phyloP scores from a whole-genome alignment of 2,329 filamentous ascomycete genomes.

The Pseudogymnoascus sp. region DNA sequence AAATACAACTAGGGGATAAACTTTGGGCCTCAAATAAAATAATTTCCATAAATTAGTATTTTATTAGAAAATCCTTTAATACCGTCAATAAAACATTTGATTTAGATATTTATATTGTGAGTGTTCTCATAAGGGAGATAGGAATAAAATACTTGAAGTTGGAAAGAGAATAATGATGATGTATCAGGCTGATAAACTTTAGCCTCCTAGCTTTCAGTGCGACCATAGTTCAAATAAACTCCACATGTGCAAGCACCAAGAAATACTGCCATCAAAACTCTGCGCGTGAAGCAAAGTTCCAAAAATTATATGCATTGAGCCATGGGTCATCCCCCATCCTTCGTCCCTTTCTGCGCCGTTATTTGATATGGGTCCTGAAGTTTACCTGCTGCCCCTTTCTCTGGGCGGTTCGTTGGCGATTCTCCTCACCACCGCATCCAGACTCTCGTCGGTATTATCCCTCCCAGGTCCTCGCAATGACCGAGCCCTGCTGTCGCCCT shows the following conservation, averaged over 20 bases:
- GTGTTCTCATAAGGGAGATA: not conserved
- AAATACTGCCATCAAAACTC: not conserved
- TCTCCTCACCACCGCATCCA: slow-evolving; percentile 4
- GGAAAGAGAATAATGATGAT: not conserved
- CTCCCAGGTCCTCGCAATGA: not conserved
- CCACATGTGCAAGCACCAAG: not conserved
- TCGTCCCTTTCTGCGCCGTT: not conserved
- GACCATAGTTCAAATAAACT: not conserved
- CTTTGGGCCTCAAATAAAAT: not conserved
- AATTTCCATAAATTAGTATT: not conserved
- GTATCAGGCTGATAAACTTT: not conserved
- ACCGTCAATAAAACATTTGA: not conserved
- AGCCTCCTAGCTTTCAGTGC: not conserved
- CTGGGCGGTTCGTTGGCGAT: not conserved
- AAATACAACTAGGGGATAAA: not conserved
- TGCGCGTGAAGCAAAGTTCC: not conserved
- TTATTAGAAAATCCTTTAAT: not conserved
- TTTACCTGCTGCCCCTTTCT: not conserved
- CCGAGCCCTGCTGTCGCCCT: not conserved
- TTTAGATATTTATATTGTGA: not conserved
- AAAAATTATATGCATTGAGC: not conserved
- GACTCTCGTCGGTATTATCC: not conserved
- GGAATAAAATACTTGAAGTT: not conserved
- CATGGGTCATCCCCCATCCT: not conserved
- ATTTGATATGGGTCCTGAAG: not conserved